Base-by-base conservation (phyloP, 306 rosid genomes). In the Benincasa hispida region DNA sequence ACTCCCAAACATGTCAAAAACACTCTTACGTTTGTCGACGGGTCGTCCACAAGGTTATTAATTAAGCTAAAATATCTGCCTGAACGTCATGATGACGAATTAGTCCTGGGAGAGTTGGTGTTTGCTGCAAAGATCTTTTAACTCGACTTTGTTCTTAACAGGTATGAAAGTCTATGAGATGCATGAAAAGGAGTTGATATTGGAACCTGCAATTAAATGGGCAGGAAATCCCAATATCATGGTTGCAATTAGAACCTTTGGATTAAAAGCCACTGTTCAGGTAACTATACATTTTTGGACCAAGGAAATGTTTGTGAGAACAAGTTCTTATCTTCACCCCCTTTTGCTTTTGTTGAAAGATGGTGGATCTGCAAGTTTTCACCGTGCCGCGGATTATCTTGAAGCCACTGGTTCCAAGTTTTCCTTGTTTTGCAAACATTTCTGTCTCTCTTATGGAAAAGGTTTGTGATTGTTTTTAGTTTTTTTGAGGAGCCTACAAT, bases 391-490 rank as follows among this genome's bases (percentile, higher is more conserved):
- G 97, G 72, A 75, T 92, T 62, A 27, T 88, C 77, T 83, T 94
- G 86, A 92, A 87, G 81, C 99, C 99, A 58, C 84, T 94, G 58
- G 97, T 94, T 53, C 95, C 99, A 35, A 84, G 95, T 63, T 82
- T 94, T 77, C 99, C 97, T 42, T 94, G 99, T 81, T 94, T 94
- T 81, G 86, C 92, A 35, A 89, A 87, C 84, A 83, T 90, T 69
- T 88, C 83, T 34, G 85, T 89, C 6, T 94, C 99, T 51, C 86
- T 94, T 88, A 81, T 92, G 99, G 96, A 94, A 78, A 94, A 91
- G 91, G 99, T 94, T 82, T 60, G 83, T 66, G 61, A 72, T 50
- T 75, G 28, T 9, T 65, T 65, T 34, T 34, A 10, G 24, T 62
- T 34, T 35, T n/a, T 37, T 27, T 18, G 72, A 15, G 22, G 8